These are phyloP conservation scores for Rhinocladiella similis DNA, from an alignment of 2,329 filamentous ascomycete genomes.

Conservation along the genomic window DNA sequence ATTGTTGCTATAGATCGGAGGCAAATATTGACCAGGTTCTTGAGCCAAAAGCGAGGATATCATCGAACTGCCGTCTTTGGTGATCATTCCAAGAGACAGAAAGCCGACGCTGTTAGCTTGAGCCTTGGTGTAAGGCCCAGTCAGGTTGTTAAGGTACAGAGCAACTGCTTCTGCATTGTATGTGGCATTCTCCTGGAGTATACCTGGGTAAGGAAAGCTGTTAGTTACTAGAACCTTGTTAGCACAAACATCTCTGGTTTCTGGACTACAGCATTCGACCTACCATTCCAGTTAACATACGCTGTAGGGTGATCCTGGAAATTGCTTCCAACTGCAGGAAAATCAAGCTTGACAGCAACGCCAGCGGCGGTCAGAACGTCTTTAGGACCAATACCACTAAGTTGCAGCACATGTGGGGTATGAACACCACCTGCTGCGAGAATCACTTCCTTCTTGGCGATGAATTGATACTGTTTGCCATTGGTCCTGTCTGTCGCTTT, in stretches of 20 bases:
- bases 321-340: constrained; percentile 50
- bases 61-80: constrained; percentile 8
- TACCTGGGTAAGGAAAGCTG: constrained; percentile 18
- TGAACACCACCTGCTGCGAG: constrained; percentile 45
- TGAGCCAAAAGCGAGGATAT: constrained; percentile 6
- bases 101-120: constrained; percentile 17
- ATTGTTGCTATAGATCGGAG: constrained; percentile 11
- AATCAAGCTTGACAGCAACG: constrained; percentile 45
- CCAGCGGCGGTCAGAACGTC: constrained; percentile 39
- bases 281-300: constrained; percentile 20
- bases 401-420: constrained; percentile 48
- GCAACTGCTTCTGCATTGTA: constrained; percentile 17
- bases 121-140: constrained; percentile 25
- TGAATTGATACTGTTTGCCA: constrained; percentile 12
- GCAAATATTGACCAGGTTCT: constrained; percentile 9
- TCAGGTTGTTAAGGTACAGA: constrained; percentile 18
- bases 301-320: constrained; percentile 32
- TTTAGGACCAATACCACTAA: constrained; percentile 50
- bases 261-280: constrained; percentile 33
- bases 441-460: constrained; percentile 43
- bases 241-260: constrained; percentile 27
- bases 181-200: constrained; percentile 20
- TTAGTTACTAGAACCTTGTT: constrained; percentile 27
- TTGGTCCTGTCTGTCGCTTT: constrained; percentile 8
- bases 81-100: constrained; percentile 19